A percentile compares a stretch with the other conserved stretches of the same genome.
phyloP scores from a whole-genome alignment of 257 asterid genomes.

The Plectranthus barbatus region DNA sequence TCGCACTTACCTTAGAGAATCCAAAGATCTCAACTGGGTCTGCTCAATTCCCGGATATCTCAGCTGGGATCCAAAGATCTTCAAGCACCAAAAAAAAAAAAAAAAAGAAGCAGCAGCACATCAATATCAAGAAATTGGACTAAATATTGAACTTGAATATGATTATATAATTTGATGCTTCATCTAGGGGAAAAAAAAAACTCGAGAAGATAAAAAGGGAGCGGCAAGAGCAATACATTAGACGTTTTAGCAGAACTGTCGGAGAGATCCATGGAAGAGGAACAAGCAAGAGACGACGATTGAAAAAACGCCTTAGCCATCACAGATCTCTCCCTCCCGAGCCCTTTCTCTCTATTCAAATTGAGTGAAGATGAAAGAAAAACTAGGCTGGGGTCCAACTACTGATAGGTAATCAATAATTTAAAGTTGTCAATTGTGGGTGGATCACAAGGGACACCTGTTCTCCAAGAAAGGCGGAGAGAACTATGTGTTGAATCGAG shows the following conservation, averaged over 20 bases:
- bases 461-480: constrained; percentile 44
- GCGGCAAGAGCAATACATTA: constrained; percentile 14
- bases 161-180: not conserved
- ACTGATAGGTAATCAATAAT: not conserved
- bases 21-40: constrained; percentile 26
- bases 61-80: constrained; percentile 39
- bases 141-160: not conserved
- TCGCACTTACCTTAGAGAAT: constrained; percentile 37
- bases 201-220: not conserved
- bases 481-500: constrained; percentile 18
- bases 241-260: constrained; percentile 20
- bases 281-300: constrained; percentile 19
- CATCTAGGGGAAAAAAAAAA: not conserved
- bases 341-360: not conserved
- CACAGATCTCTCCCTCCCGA: not conserved
- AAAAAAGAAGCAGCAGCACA: not conserved
- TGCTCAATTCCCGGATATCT: constrained; percentile 36
- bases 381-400: not conserved
- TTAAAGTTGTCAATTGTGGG: not conserved
- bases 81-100: not conserved
- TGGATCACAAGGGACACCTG: constrained; percentile 25
- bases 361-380: not conserved
- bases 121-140: constrained; percentile 13
- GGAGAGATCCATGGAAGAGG: constrained; percentile 21
- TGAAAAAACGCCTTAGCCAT: constrained; percentile 21